These are phyloP conservation scores for Rutstroemia sp. DNA, from an alignment of 2,329 filamentous ascomycete species.

Conservation along the genomic window DNA sequence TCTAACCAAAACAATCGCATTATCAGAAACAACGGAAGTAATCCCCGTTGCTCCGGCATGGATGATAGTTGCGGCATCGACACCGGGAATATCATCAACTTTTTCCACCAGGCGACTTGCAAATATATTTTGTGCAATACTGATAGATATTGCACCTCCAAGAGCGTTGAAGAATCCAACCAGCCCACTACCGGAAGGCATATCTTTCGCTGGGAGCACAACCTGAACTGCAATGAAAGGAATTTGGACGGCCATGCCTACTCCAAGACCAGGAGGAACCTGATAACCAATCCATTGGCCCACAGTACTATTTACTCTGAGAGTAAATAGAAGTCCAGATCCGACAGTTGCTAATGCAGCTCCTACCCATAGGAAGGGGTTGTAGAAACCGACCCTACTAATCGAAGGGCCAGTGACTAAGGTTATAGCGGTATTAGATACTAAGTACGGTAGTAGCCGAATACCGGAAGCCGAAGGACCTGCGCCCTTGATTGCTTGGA, in stretches of 20 bases:
- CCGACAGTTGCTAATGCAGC: conserved; percentile 23
- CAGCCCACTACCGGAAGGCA: too few species aligned
- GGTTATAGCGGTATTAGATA: conserved; percentile 1
- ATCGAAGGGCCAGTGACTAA: conserved; percentile 11
- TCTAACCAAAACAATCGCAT: too few species aligned
- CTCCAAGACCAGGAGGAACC: conserved; percentile 45
- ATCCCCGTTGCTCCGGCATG: too few species aligned
- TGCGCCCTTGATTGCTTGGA: conserved; percentile 9
- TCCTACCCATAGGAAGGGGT: conserved; percentile 27
- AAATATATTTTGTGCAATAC: too few species aligned
- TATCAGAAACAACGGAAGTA: too few species aligned
- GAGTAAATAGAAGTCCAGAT: conserved; percentile 49
- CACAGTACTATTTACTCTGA: conserved; percentile 24
- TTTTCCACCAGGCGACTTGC: too few species aligned
- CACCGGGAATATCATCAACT: too few species aligned
- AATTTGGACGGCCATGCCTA: conserved; percentile 49
- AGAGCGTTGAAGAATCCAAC: too few species aligned
- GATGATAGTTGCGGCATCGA: too few species aligned
- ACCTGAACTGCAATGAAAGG: conserved; percentile 36
- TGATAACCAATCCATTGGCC: conserved; percentile 48
- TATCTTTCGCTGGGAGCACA: too few species aligned
- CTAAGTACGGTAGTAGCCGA: conserved; percentile 18
- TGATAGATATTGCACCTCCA: too few species aligned
- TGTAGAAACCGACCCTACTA: conserved; percentile 26
- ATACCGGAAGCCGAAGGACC: conserved; percentile 18